Evolutionary conservation across 768 basidiomycete species (phyloP), one percentile per base, ranked within the genome.

Genomic region (Podaxis carcinomalis): DNA sequence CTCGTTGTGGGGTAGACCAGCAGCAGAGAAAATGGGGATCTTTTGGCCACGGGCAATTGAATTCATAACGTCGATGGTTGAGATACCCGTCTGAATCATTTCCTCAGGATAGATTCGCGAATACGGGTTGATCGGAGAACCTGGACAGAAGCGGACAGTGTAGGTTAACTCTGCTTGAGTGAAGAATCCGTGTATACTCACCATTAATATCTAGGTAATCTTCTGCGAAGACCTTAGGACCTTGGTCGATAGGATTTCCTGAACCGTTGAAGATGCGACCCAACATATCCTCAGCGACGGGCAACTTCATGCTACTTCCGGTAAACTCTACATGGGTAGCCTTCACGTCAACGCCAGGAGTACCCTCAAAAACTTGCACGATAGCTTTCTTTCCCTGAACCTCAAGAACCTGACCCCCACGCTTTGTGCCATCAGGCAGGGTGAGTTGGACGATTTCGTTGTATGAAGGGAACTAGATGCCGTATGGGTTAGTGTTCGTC

Each of bases 41-140:
- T 99, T 99, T 77, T 99, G 97, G 11, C 97, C 97, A 78, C 97
- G 94, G 63, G 97, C 97, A 72, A 99, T 99, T 61, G 96, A 96
- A 78, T 99, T 95, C 94, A 96, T 96, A 46, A 86, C 86, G 73
- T 96, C 94, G 70, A 96, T 95, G 25, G 97, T 99, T 47, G 97
- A 99, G 70, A 98, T 98, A 76, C 97, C 97, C 37, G 97, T 99
- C 76, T 99, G 97, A 65, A 99, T 98, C 97, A 99, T 99, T 78
- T 99, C 97, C 77, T 98, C 97, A 62, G 97, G 97, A 79, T 99
- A 98, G 78, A 98, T 98, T 73, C 97, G 95, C 64, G 92, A 93
- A 75, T 88, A 96, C 21, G 94, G 94, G 74, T 96, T 99, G 78
- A 98, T 99, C 47, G 97, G 97, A 4, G 94, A 96, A 63, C 95